Evolutionary conservation across 805 yeast species (phyloP).

Genomic region (Myxozyma udenii): DNA sequence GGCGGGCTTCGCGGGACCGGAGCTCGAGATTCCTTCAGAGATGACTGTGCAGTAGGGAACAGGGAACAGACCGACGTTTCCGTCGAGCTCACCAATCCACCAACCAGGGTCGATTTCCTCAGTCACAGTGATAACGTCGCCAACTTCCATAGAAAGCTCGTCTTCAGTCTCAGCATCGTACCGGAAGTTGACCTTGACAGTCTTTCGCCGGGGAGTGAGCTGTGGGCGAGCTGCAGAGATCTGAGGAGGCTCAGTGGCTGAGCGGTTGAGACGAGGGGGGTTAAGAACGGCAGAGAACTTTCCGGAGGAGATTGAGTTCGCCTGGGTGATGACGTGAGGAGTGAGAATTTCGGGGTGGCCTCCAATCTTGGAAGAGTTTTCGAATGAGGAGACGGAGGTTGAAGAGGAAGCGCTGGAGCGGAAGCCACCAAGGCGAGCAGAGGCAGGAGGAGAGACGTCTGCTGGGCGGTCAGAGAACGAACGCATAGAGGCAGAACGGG

Average conservation of each 20-base stretch:
- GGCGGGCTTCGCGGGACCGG: slow-evolving; percentile 6
- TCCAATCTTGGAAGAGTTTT: slow-evolving; percentile 5
- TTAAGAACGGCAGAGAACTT: slow-evolving; percentile 17
- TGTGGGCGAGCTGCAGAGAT: slow-evolving; percentile 24
- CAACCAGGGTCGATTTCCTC: slow-evolving; percentile 30
- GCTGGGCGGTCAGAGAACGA: slow-evolving; percentile 9
- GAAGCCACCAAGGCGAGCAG: slow-evolving; percentile 15
- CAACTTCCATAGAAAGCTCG: slow-evolving; percentile 29
- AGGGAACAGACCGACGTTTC: slow-evolving; percentile 30
- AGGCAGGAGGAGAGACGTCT: slow-evolving; percentile 21
- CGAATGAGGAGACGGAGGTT: slow-evolving; percentile 10
- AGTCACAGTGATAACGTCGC: slow-evolving; percentile 28
- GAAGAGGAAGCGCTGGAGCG: slow-evolving; percentile 18
- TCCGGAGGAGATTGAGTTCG: slow-evolving; percentile 17
- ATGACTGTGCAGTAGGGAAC: slow-evolving; percentile 29
- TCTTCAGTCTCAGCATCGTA: slow-evolving; percentile 31
- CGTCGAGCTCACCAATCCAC: slow-evolving; percentile 30
- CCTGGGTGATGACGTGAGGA: background rate
- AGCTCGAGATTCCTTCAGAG: slow-evolving; percentile 18
- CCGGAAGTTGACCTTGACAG: slow-evolving; percentile 26
- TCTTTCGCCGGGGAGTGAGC: slow-evolving; percentile 17
- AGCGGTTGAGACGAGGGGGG: slow-evolving; percentile 26
- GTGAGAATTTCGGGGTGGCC: background rate
- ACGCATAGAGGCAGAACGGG: slow-evolving; percentile 21
- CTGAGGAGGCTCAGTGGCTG: slow-evolving; percentile 26